Percentiles rank a stretch among this genome's conserved stretches.
These are phyloP conservation scores for Graphium sp. DNA, from an alignment of 2,329 filamentous ascomycete species.

Conservation along the genomic window DNA sequence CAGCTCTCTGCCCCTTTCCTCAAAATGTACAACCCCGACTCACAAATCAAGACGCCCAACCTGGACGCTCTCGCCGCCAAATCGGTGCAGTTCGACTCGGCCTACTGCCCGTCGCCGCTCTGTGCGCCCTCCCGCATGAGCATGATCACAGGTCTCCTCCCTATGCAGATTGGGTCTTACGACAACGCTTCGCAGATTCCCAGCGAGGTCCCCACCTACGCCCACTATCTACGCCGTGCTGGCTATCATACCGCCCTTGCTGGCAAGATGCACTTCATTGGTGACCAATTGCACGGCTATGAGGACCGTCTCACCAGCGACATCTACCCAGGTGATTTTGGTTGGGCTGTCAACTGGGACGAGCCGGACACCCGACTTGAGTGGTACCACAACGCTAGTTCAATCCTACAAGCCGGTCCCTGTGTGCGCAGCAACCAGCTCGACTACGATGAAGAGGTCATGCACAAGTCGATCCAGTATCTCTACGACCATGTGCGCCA, in stretches of 20 bases:
- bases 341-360: conserved; percentile 94
- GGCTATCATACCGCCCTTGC: conserved; percentile 84
- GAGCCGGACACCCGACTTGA: conserved; percentile 71
- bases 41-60: conserved; percentile 83
- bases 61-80: conserved; percentile 66
- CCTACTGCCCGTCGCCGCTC: conserved; percentile 85
- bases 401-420: conserved; percentile 74
- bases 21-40: conserved; percentile 79
- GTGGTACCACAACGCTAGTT: conserved; percentile 95
- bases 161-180: conserved; percentile 80
- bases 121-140: conserved; percentile 88
- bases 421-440: conserved; percentile 89
- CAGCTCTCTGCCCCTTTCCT: conserved; percentile 82
- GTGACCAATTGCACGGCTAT: conserved; percentile 87
- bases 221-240: conserved; percentile 71
- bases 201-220: conserved; percentile 78
- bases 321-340: conserved; percentile 88
- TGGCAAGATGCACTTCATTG: conserved; percentile 96
- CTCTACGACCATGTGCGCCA: conserved; percentile 82
- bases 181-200: conserved; percentile 79
- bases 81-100: conserved; percentile 81
- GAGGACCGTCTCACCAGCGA: conserved; percentile 86
- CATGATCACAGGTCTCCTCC: conserved; percentile 83
- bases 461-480: conserved; percentile 81
- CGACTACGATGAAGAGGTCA: conserved; percentile 91